Conservation (phyloP, 1,139 yeast species). For the Suhomyces taliae region DNA sequence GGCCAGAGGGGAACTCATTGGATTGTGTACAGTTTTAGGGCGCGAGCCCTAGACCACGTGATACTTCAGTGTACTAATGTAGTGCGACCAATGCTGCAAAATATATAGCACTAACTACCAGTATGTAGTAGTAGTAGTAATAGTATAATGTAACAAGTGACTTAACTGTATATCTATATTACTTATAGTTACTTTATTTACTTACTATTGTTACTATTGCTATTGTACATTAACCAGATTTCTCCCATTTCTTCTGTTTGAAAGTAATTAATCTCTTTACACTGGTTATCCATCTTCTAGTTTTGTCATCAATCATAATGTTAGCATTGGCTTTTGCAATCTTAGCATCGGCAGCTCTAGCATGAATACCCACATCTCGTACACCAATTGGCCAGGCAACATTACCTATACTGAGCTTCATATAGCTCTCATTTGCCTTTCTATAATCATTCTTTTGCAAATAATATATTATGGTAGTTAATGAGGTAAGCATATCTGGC, state of each 20-base stretch:
- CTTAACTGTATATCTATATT: too few species aligned
- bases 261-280: conserved; percentile 69
- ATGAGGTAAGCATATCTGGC: conserved; percentile 48
- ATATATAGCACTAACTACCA: neutral
- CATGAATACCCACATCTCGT: conserved; percentile 76
- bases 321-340: conserved; percentile 56
- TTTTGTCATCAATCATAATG: conserved; percentile 74
- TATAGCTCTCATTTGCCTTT: conserved; percentile 67
- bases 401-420: conserved; percentile 79
- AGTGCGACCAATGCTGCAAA: neutral
- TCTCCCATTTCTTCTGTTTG: conserved; percentile 29
- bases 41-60: conserved; percentile 8
- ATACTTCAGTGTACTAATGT: neutral
- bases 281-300: conserved; percentile 76
- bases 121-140: neutral
- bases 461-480: conserved; percentile 60
- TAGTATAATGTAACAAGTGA: neutral
- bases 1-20: neutral
- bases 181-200: neutral
- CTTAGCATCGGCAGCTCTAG: conserved; percentile 53
- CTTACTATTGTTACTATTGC: neutral
- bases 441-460: conserved; percentile 55
- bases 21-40: conserved; percentile 5
- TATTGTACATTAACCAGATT: neutral
- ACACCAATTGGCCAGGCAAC: conserved; percentile 95